Evolutionary conservation across 768 basidiomycete species (phyloP).

Genomic region (Boletellus sp.): DNA sequence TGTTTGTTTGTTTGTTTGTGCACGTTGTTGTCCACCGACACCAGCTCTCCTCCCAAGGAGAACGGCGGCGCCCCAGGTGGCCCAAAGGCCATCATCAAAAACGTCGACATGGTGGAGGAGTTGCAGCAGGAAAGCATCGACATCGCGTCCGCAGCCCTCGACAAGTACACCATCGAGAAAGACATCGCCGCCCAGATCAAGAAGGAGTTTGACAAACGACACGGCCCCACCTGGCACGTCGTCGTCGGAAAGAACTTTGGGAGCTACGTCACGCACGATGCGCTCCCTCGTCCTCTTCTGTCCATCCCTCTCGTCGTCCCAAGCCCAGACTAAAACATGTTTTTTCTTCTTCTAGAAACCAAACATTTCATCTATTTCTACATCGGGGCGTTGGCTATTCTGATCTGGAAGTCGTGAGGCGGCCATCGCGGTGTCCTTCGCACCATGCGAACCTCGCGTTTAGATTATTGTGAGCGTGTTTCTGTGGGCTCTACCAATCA

Average conservation of each 20-base stretch:
- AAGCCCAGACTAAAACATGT: no score
- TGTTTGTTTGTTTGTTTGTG: not conserved
- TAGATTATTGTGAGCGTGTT: conserved; percentile 27
- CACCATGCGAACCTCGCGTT: conserved; percentile 3
- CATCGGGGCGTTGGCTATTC: conserved; percentile 86
- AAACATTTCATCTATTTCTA: conserved; percentile 99
- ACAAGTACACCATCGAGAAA: conserved; percentile 93
- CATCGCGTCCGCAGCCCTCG: conserved; percentile 78
- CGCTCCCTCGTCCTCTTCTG: conserved; percentile 21
- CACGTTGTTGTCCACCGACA: conserved; percentile 55
- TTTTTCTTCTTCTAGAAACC: conserved; percentile 70
- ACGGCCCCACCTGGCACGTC: conserved; percentile 96
- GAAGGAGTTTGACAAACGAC: conserved; percentile 92
- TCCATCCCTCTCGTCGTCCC: no score
- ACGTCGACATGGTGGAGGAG: conserved; percentile 94
- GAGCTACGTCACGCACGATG: conserved; percentile 96
- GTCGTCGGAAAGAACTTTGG: conserved; percentile 99
- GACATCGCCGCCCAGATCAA: conserved; percentile 98
- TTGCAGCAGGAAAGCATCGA: conserved; percentile 96
- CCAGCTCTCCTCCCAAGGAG: conserved; percentile 41
- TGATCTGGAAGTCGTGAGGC: conserved; percentile 88
- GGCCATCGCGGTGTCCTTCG: not conserved
- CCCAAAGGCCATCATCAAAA: conserved; percentile 91
- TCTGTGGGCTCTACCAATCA: not conserved
- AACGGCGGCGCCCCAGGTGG: conserved; percentile 35